Evolutionary conservation across 805 yeast species (phyloP).

Genomic region (Tetrapisispora fleetii): DNA sequence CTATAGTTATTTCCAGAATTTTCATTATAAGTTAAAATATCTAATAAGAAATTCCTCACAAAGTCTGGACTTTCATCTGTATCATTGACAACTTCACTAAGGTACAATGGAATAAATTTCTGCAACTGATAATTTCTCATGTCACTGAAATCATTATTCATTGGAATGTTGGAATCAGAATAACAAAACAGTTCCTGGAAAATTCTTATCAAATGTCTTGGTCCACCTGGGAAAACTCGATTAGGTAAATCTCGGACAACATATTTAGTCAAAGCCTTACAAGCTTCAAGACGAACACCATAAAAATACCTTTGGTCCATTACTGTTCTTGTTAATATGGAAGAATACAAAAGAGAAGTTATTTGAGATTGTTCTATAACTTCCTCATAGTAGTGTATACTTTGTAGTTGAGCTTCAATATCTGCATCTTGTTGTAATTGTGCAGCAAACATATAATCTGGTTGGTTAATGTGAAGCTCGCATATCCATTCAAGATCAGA

Average conservation of each 20-base stretch:
- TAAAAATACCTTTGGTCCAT: conserved; percentile 80
- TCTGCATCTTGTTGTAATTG: conserved; percentile 92
- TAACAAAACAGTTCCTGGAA: conserved; percentile 68
- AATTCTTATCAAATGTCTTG: conserved; percentile 59
- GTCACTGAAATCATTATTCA: conserved; percentile 71
- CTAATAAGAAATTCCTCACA: conserved; percentile 54
- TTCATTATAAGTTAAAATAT: conserved; percentile 72
- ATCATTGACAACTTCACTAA: conserved; percentile 52
- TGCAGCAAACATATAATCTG: conserved; percentile 90
- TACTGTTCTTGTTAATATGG: conserved; percentile 66
- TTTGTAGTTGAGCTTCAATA: conserved; percentile 88
- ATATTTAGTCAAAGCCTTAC: conserved; percentile 59
- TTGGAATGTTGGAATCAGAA: conserved; percentile 53
- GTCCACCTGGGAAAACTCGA: conserved; percentile 38
- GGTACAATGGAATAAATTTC: conserved; percentile 53
- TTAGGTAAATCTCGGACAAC: conserved; percentile 34
- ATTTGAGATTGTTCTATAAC: conserved; percentile 33
- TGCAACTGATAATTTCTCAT: conserved; percentile 60
- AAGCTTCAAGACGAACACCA: conserved; percentile 85
- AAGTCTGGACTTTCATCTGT: conserved; percentile 52
- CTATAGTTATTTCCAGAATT: conserved; percentile 68
- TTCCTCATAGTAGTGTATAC: conserved; percentile 62
- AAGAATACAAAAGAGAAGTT: conserved; percentile 58
- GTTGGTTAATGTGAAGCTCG: conserved; percentile 68
- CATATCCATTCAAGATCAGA: conserved; percentile 98